phyloP scores from a whole-genome alignment of 148 eudicot genomes.

The Amaranthus cruentus region DNA sequence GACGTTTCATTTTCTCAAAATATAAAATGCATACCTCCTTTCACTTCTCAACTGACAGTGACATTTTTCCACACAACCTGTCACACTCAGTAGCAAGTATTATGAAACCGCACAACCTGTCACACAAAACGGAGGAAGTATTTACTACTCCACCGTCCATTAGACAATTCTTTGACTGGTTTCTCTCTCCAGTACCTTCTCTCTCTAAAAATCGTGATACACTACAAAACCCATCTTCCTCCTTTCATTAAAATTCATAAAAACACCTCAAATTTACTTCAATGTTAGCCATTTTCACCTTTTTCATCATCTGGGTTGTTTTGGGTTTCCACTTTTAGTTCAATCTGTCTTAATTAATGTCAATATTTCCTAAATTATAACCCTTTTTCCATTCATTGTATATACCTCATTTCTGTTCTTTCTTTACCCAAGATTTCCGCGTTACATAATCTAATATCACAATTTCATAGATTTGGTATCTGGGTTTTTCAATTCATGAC shows the following conservation, averaged over 20 bases:
- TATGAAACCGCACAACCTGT: no score
- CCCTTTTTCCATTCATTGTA: not conserved
- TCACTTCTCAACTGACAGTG: no score
- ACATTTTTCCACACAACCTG: no score
- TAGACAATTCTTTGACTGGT: not conserved
- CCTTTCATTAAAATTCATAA: not conserved
- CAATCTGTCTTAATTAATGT: not conserved
- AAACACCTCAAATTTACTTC: not conserved
- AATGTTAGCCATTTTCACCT: not conserved
- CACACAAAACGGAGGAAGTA: not conserved
- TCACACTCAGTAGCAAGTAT: no score
- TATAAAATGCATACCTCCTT: not conserved
- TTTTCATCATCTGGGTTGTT: constrained; percentile 1
- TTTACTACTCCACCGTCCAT: not conserved
- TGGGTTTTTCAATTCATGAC: constrained; percentile 25
- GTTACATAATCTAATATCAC: not conserved
- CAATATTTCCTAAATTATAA: not conserved
- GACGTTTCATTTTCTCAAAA: constrained; percentile 2
- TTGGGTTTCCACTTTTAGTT: constrained; percentile 5
- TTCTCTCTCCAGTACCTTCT: not conserved
- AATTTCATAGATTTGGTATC: constrained; percentile 3
- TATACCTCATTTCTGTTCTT: not conserved
- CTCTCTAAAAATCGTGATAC: not conserved
- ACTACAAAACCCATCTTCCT: not conserved
- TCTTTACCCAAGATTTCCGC: constrained; percentile 1